Evolutionary conservation across 106 monocot species (phyloP), one percentile per base, ranked within the genome.

Genomic region (Acanthochlamys bracteata): DNA sequence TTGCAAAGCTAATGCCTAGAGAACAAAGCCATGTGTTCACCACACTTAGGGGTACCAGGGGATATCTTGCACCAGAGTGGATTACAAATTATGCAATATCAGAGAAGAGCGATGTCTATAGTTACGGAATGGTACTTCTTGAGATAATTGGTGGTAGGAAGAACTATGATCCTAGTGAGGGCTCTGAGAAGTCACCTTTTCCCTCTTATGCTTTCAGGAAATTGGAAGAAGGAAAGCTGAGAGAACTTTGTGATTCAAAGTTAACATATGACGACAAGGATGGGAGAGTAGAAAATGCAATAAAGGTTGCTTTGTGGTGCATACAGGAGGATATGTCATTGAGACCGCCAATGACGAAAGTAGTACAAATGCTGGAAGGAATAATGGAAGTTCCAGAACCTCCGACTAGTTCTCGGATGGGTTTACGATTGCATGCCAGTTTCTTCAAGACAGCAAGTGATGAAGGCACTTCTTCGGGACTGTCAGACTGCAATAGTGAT

Each of bases 301-400:
- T 92, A 21, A 84, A 82, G 74, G 84, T 87, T 11, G 92, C 92
- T 8, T 60, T 92, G 40, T 92, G 92, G 86, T 92, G 92, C 76
- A 82, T 92, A 25, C 92, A 92, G 60, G 92, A 92, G 43, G 87
- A 92, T 23, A 62, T 87, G 73, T 49, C 68, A 0, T 10, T 82
- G 55, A 73, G 92, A 27, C 92, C 92, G 16, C 74, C 81, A 0
- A 92, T 92, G 92, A 39, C 70, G 8, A 87, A 74, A 67, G 87
- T 92, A 2, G 84, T 87, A 16, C 87, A 87, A 53, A 87, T 92
- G 92, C 69, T 92, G 7, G 92, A 92, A 63, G 92, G 87, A 0
- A 8, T 84, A 6, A 33, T 53, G 0, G 72, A 81, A 27, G 84
- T 92, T 7, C 83, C 79, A 20, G 74, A 66, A 45, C 87, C 85